A percentile compares a stretch with the other conserved stretches of the same genome.
phyloP scores from a whole-genome alignment of 345 rosid species.

The Sisymbrium irio region DNA sequence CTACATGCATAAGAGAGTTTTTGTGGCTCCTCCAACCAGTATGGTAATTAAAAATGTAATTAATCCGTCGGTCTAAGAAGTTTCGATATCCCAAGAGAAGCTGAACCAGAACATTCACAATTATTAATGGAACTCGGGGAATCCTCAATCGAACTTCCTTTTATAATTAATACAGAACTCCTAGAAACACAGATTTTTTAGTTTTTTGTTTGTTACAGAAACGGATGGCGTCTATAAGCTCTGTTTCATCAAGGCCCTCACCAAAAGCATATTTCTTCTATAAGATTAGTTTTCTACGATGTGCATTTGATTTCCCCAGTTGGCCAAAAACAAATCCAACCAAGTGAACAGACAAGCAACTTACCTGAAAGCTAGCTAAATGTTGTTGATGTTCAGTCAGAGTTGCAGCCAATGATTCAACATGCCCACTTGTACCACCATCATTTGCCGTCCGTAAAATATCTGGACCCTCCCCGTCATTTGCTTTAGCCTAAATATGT shows the following conservation, averaged over 20 bases:
- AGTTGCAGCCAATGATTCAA: conserved; percentile 87
- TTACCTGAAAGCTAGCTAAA: conserved; percentile 95
- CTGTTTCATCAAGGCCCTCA: not conserved
- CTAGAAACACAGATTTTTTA: not conserved
- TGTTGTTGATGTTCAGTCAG: conserved; percentile 97
- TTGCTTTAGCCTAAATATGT: conserved; percentile 81
- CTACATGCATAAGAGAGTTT: not conserved
- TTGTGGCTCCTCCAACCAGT: too few relatives aligned
- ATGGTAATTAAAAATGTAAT: not conserved
- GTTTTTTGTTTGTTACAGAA: not conserved
- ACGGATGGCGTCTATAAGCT: not conserved
- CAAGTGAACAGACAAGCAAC: conserved; percentile 1
- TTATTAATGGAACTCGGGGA: not conserved
- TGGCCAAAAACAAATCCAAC: conserved; percentile 11
- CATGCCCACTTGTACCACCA: conserved; percentile 82
- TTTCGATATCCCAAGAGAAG: not conserved
- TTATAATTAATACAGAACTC: not conserved
- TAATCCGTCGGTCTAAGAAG: not conserved
- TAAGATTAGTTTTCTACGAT: not conserved
- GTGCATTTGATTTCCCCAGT: conserved; percentile 9
- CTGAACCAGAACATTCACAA: not conserved
- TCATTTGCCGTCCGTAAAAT: conserved; percentile 71
- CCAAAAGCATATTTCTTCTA: not conserved
- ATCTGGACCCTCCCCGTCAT: conserved; percentile 99
- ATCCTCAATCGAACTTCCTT: not conserved